Base-by-base conservation (phyloP, 2,329 filamentous ascomycete species). In the Plectosphaerella plurivora region DNA sequence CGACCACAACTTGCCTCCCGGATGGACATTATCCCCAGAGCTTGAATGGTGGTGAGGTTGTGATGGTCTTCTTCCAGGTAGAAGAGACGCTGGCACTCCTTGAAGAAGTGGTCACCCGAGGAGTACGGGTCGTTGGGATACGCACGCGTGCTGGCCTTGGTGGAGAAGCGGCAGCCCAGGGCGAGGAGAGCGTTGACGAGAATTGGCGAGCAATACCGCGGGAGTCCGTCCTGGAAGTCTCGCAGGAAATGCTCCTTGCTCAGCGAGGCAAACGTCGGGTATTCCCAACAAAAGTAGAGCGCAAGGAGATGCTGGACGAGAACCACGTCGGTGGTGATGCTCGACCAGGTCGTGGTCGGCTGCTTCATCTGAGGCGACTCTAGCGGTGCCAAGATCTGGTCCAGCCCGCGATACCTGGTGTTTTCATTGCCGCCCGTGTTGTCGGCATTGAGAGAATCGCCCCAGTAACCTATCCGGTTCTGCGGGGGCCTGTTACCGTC, bases 201-300 rank as follows among this genome's bases (percentile, higher is more conserved):
- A 16, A 88, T 78, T 1, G 84, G 68, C 2, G 84, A 89, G 69
- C 86, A 90, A 66, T 84, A 88, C 33, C 86, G 79, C 46, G 76
- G 73, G 16, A 79, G 72, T 2, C 83, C 84, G 10, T 76, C 73
- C 37, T 74, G 69, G 61, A 88, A 88, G 64, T 89, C 86, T 49
- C 76, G 75, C 53, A 87, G 71, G 60, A 89, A 90, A 61, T 86
- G 81, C 59, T 88, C 84, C 62, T 87, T 86, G 61, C 84, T 88
- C 45, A 91, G 77, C 3, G 87, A 82, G 4, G 86, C 82, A 67
- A 89, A 89, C 12, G 86, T 89, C 3, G 87, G 85, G 63, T 91
- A 89, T 58, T 87, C 82, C 81, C 87, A 90, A 70, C 84, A 87
- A 58, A 89, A 89, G 68, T 89, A 89, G 33, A 88, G 71, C 1